Evolutionary conservation across 768 basidiomycete species (phyloP).

Genomic region (Rhizopogon vulgaris): DNA sequence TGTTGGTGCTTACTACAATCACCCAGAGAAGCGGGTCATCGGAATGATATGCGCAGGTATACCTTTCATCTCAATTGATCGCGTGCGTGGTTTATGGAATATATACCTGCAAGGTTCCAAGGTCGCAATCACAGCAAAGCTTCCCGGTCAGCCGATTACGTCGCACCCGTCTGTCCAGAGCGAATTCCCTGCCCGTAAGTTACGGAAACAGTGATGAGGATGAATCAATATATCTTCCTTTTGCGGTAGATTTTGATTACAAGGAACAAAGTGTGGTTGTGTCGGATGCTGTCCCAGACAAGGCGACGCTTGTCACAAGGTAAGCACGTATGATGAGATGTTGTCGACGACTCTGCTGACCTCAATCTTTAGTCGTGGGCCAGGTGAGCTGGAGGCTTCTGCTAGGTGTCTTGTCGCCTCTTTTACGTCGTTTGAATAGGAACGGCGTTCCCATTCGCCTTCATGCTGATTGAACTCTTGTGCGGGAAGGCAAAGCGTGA

Average conservation of each 20-base stretch:
- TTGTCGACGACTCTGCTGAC: background rate
- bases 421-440: slow-evolving; percentile 31
- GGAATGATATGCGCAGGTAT: slow-evolving; percentile 85
- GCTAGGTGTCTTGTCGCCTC: background rate
- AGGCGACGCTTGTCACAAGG: slow-evolving; percentile 72
- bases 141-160: slow-evolving; percentile 61
- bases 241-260: slow-evolving; percentile 59
- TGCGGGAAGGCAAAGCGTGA: slow-evolving; percentile 57
- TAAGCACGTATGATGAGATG: slow-evolving; percentile 18
- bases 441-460: slow-evolving; percentile 71
- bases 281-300: slow-evolving; percentile 30
- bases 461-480: slow-evolving; percentile 68
- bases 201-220: background rate
- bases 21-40: slow-evolving; percentile 35
- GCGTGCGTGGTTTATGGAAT: background rate
- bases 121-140: slow-evolving; percentile 54
- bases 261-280: slow-evolving; percentile 68
- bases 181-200: slow-evolving; percentile 49
- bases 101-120: slow-evolving; percentile 47
- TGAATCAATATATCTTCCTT: background rate
- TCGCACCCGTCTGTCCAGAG: slow-evolving; percentile 71
- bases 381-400: slow-evolving; percentile 38
- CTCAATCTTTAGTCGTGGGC: slow-evolving; percentile 52
- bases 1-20: slow-evolving; percentile 43
- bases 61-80: background rate